Base-by-base conservation (phyloP, 192 early-diverging fungal genomes). In the Podila clonocystis region DNA sequence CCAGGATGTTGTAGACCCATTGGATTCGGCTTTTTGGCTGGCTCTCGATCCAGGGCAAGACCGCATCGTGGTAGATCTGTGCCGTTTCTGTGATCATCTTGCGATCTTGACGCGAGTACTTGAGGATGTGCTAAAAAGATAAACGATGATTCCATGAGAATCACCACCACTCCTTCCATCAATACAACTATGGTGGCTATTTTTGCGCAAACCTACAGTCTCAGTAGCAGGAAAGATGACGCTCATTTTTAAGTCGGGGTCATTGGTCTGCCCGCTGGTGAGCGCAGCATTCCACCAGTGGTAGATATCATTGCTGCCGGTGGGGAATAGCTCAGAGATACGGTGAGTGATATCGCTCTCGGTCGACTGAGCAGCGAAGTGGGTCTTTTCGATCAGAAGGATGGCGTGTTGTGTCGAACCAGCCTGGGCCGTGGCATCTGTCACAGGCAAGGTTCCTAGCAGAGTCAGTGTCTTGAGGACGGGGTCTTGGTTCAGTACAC, bases 1-100 rank as follows among this genome's bases (percentile, higher is more conserved):
- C 65, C 45, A 95, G 75, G 17, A 94, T 94, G 65, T 95, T 95
- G 65, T 93, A 83, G 4, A 95, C 92, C 94, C 94, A 95, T 73
- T 91, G 87, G 24, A 92, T 87, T 28, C 91, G 77, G 20, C 82
- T 87, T 20, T 70, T 48, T 5, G 92, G 91, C 31, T 91, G 84
- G 17, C 84, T 57, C 28, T 92, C 85, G 31, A 95, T 92, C 73
- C 85, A 94, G 0, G 91, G 90, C 57, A 84, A 62, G 28, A 89
- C 86, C 3, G 89, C 28, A 3, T 30, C 64, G 30, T 75, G 60
- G 66, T 94, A 94, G 28, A 91, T 68, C 30, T 85, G 68, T 9
- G 91, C 88, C 4, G 92, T 94, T 74, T 95, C 94, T 0, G 74
- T 80, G 34, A 93, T 74, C 79, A 91, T 85, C 20, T 68, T 75